Percentiles rank a stretch among this genome's conserved stretches.
Evolutionary conservation across 257 asterid genomes (phyloP).

Genomic region (Solanum sparsipilum): DNA sequence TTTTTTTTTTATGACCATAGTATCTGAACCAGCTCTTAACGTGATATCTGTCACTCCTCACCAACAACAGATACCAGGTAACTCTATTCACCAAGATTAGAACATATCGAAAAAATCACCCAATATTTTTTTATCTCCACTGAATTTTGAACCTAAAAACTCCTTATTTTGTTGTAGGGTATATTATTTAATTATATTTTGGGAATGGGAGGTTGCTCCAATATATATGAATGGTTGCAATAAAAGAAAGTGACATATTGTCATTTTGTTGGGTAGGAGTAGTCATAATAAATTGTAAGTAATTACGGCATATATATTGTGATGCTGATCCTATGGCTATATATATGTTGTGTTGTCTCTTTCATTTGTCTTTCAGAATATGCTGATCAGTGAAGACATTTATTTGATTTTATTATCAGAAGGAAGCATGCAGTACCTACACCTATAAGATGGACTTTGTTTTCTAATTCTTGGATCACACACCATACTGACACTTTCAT

Average conservation of each 20-base stretch:
- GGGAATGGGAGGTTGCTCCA: background rate
- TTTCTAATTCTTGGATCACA: slow-evolving; percentile 19
- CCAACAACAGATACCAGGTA: accelerated
- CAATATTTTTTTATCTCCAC: no score
- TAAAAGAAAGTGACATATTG: slow-evolving; percentile 14
- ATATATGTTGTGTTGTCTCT: background rate
- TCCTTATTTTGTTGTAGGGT: no score
- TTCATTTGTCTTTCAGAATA: slow-evolving; percentile 8
- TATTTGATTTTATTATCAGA: background rate
- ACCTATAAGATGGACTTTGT: background rate
- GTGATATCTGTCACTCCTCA: no score
- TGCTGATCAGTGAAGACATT: background rate
- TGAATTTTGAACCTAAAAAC: no score
- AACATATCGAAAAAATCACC: no score
- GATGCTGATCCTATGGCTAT: background rate
- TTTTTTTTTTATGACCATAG: background rate
- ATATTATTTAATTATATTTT: no score
- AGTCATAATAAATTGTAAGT: slow-evolving; percentile 12
- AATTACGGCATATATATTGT: background rate
- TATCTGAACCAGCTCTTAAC: accelerated
- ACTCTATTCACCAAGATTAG: no score
- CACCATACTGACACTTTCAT: background rate
- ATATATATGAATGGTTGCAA: background rate
- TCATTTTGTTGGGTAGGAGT: slow-evolving; percentile 8
- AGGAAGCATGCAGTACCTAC: background rate